Base-by-base conservation (phyloP, 2,329 filamentous ascomycete genomes). In the Colletotrichum sp. region DNA sequence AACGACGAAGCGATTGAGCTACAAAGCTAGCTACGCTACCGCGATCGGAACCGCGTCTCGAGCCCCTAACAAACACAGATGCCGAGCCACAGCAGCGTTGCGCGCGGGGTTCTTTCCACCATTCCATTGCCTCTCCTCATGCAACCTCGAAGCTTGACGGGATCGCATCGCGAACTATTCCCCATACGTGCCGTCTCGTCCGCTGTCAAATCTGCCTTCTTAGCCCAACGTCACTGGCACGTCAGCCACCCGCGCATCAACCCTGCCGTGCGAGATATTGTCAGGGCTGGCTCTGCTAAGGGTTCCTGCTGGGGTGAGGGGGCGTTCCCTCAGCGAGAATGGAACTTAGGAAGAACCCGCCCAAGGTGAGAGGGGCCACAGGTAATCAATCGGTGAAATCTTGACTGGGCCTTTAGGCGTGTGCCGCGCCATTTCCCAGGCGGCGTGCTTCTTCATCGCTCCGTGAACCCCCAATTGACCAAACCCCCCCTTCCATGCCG, bases 201-300 rank as follows among this genome's bases (percentile, higher is more conserved):
- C 73, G 69, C 73, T 72, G 59, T 68, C 73, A 73, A 57, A 67
- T 63, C 63, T 67, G 49, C 39, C 55, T 72, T 18, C 49, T 36
- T 30, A 18, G 15, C 26, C 44, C 71, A 49, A 73, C 57, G 28
- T 64, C 73, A 67, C 52, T 63, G 32, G 44, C 64, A 49, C 24
- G 39, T 63, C 55, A 72, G 30, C 63, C 24, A 63, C 21, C 68
- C 68, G 28, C 39, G 30, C 16, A 32, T 62, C 12, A 3, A 62
- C 44, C 44, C n/a, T 52, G 28, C 59, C 36, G 5, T 66, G 44
- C 21, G 55, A 66, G 1, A 24, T 44, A 65, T 32, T 62, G 52
- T 57, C 52, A 71, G 24, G 52, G 21, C 12, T 30, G 44, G 44
- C 44, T 21, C 2, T 52, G 30, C 55, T 26, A 55, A 68, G 72